Evolutionary conservation across 805 yeast species (phyloP).

Genomic region (Torulaspora quercuum): DNA sequence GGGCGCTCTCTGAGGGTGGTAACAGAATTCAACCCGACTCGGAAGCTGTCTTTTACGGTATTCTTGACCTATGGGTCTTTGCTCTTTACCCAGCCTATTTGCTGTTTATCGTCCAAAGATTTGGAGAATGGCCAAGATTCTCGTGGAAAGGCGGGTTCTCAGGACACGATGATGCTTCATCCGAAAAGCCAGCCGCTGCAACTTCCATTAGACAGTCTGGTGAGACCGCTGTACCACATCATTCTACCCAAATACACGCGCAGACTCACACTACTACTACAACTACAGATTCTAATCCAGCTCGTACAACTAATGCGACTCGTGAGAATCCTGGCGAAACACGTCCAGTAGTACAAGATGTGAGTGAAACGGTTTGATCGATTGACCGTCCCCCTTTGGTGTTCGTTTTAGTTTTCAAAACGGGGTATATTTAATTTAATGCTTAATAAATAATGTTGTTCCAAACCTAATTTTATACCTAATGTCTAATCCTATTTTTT

Average conservation of each 20-base stretch:
- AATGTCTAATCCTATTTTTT: conserved; percentile 1
- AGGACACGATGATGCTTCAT: conserved; percentile 12
- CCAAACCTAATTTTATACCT: not conserved
- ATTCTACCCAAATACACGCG: no score
- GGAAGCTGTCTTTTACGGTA: conserved; percentile 54
- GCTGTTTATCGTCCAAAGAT: conserved; percentile 16
- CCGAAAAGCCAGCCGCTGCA: conserved; percentile 20
- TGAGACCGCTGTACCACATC: conserved; percentile 36
- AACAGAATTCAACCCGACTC: conserved; percentile 51
- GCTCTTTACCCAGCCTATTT: conserved; percentile 41
- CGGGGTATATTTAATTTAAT: conserved; percentile 6
- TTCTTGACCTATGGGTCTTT: conserved; percentile 47
- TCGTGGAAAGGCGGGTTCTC: conserved; percentile 15
- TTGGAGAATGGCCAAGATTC: conserved; percentile 18
- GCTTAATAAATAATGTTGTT: conserved; percentile 1
- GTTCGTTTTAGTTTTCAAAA: conserved; percentile 1
- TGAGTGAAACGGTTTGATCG: conserved; percentile 2
- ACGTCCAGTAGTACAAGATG: no score
- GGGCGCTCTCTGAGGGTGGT: conserved; percentile 58
- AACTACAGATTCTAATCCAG: not conserved
- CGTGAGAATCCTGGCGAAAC: no score
- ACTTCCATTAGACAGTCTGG: conserved; percentile 35
- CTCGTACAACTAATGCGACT: no score
- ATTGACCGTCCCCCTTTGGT: not conserved
- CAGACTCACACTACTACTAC: no score